These are phyloP conservation scores for Leccinum barrowsii DNA, from an alignment of 768 basidiomycete genomes.

Conservation along the genomic window DNA sequence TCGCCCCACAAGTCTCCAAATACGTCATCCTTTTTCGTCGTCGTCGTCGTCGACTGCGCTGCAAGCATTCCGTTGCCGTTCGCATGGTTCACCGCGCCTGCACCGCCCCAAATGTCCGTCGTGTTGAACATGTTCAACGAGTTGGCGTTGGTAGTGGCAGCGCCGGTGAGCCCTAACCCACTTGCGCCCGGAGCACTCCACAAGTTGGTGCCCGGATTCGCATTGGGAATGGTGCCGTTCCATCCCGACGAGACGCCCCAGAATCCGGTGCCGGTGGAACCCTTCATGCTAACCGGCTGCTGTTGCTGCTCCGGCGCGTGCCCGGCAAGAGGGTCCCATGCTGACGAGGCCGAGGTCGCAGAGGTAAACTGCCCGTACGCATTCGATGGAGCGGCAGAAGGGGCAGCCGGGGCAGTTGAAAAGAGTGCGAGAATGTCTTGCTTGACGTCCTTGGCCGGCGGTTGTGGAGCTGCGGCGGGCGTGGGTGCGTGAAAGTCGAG, in stretches of 20 bases:
- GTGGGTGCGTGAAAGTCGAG: conserved; percentile 74
- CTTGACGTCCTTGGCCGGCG: conserved; percentile 60
- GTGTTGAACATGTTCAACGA: conserved; percentile 29
- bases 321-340: conserved; percentile 23
- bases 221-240: conserved; percentile 24
- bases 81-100: conserved; percentile 28
- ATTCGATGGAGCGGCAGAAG: conserved; percentile 18
- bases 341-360: conserved; percentile 7
- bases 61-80: conserved; percentile 32
- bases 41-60: conserved; percentile 25
- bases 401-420: conserved; percentile 19
- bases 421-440: conserved; percentile 79
- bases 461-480: conserved; percentile 25
- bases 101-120: conserved; percentile 58
- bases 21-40: conserved; percentile 67
- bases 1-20: conserved; percentile 85
- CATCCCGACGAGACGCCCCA: conserved; percentile 74
- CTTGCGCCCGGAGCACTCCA: conserved; percentile 30
- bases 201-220: conserved; percentile 28
- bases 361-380: conserved; percentile 25
- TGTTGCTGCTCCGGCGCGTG: conserved; percentile 10
- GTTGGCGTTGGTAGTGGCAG: too few relatives aligned
- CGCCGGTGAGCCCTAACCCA: too few relatives aligned
- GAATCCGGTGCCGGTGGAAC: conserved; percentile 38
- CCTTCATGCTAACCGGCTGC: conserved; percentile 50